Evolutionary conservation across 768 basidiomycete species (phyloP).

Genomic region (Mycena chlorophos): DNA sequence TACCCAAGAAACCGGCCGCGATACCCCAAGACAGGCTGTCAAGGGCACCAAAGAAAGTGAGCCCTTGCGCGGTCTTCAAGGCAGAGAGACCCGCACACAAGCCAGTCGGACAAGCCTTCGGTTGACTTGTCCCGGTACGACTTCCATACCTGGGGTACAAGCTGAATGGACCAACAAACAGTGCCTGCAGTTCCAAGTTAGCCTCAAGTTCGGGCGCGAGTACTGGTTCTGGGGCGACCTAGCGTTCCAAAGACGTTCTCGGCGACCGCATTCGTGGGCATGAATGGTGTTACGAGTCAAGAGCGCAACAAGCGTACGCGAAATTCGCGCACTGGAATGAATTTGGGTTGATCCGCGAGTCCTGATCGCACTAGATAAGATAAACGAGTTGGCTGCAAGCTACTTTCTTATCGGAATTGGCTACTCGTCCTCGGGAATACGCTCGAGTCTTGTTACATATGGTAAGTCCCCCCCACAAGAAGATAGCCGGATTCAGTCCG

Average conservation of each 20-base stretch:
- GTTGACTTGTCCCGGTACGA: conserved; percentile 66
- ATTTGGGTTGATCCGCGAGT: too few species aligned
- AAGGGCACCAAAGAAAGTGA: not conserved
- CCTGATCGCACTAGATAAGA: too few species aligned
- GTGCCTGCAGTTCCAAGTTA: conserved; percentile 43
- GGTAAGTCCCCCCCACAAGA: too few species aligned
- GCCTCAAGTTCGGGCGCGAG: not conserved
- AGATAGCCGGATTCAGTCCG: too few species aligned
- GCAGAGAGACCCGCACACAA: conserved; percentile 51
- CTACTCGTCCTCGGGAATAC: too few species aligned
- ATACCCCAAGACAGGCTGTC: conserved; percentile 61
- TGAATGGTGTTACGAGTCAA: too few species aligned
- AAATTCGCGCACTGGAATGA: too few species aligned
- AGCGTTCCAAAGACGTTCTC: conserved; percentile 74
- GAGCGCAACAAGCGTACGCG: too few species aligned
- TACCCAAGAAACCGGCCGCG: conserved; percentile 59
- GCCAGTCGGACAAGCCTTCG: conserved; percentile 62
- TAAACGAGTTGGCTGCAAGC: too few species aligned
- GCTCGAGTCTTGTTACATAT: too few species aligned
- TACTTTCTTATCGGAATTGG: too few species aligned
- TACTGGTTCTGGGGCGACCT: conserved; percentile 40
- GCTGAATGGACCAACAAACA: conserved; percentile 64
- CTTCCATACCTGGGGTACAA: conserved; percentile 75
- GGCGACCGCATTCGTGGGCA: conserved; percentile 50
- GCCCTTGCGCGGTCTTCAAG: not conserved